A percentile compares a stretch with the other conserved stretches of the same genome.
Conservation (phyloP, 2,329 filamentous ascomycete species). For the Clarireedia hainanense region DNA sequence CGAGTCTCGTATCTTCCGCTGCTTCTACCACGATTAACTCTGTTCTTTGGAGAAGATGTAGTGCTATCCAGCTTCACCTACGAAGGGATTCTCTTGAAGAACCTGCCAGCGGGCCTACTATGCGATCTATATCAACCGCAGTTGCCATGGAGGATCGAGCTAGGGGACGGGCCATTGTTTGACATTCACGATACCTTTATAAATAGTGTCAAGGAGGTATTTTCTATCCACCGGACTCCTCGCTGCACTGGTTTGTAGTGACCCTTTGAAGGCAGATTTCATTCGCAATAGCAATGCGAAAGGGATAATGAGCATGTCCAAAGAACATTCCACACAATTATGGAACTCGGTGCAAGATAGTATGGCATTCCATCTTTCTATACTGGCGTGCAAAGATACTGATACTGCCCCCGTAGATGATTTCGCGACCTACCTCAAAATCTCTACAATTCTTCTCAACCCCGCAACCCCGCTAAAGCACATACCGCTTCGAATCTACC, state of each 20-base stretch:
- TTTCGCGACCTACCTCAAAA: conserved; percentile 60
- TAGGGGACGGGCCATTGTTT: conserved; percentile 48
- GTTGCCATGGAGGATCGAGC: conserved; percentile 54
- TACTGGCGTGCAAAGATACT: not conserved
- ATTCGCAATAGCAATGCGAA: conserved; percentile 63
- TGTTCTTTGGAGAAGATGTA: conserved; percentile 47
- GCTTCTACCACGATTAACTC: conserved; percentile 51
- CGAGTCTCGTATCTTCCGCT: conserved; percentile 63
- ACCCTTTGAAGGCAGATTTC: conserved; percentile 41
- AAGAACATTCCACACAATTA: conserved; percentile 57
- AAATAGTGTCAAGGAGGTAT: conserved; percentile 59
- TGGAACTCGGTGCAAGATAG: conserved; percentile 58
- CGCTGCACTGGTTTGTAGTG: not conserved
- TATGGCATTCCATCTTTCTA: conserved; percentile 28
- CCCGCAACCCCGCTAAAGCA: conserved; percentile 67
- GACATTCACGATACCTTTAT: conserved; percentile 54
- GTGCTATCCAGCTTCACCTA: conserved; percentile 46
- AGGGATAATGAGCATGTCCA: conserved; percentile 63
- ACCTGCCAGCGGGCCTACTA: conserved; percentile 60
- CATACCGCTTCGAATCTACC: conserved; percentile 82
- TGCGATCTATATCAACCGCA: conserved; percentile 53
- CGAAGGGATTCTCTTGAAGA: conserved; percentile 61
- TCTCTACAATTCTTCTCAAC: conserved; percentile 72
- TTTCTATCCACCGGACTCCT: not conserved
- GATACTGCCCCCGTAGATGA: conserved; percentile 47